Conservation (phyloP, 2,329 filamentous ascomycete species). For the Zelopaecilomyces penicillatus region DNA sequence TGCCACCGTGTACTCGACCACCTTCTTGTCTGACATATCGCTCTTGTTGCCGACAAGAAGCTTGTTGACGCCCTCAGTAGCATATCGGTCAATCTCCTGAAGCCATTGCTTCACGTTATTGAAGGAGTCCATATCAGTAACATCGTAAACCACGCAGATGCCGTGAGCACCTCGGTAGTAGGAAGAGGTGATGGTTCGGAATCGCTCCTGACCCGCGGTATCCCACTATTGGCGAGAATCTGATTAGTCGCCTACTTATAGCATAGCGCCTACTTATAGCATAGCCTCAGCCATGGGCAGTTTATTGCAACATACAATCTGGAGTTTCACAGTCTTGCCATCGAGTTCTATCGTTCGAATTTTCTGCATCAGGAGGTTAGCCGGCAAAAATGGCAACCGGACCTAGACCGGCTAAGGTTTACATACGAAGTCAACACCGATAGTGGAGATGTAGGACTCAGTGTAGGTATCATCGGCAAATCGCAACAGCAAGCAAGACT, state of each 20-base stretch:
- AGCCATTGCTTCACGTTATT: slow-evolving; percentile 99
- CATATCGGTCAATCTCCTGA: slow-evolving; percentile 98
- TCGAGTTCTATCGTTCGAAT: slow-evolving; percentile 99
- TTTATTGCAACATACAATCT: slow-evolving; percentile 65
- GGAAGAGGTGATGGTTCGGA: slow-evolving; percentile 98
- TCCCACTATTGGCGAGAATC: slow-evolving; percentile 64
- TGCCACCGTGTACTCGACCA: slow-evolving; percentile 97
- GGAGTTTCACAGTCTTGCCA: slow-evolving; percentile 98
- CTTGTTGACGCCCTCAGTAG: slow-evolving; percentile 99
- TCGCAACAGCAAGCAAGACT: slow-evolving; percentile 95
- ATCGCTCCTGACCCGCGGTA: slow-evolving; percentile 96
- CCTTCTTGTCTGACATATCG: slow-evolving; percentile 99
- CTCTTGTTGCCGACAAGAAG: slow-evolving; percentile 99
- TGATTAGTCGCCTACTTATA: neutral
- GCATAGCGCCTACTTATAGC: too few relatives aligned
- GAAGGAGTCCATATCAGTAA: slow-evolving; percentile 99
- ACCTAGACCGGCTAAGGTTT: too few relatives aligned
- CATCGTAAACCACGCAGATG: slow-evolving; percentile 99
- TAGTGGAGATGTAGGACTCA: slow-evolving; percentile 99
- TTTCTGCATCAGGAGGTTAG: slow-evolving; percentile 56
- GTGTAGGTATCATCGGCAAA: slow-evolving; percentile 99
- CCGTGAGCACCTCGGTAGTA: slow-evolving; percentile 99
- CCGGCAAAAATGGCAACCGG: neutral
- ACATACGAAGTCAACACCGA: slow-evolving; percentile 97
- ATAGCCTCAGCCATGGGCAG: too few relatives aligned